Conservation (phyloP, 2,329 filamentous ascomycete species). For the Aspergillus hiratsukae region DNA sequence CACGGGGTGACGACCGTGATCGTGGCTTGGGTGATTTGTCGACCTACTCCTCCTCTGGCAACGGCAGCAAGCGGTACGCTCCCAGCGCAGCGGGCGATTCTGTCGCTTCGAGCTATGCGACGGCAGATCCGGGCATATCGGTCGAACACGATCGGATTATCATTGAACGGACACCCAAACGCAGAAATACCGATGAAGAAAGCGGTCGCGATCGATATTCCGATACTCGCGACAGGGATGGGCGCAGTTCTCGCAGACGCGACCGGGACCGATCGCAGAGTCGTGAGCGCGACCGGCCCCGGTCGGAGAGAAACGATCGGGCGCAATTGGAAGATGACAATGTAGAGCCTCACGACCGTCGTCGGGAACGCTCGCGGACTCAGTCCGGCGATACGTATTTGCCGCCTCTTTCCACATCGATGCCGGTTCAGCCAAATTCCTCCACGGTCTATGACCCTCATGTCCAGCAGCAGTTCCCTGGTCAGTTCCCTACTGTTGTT, state of each 20-base stretch:
- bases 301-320: constrained; percentile 19
- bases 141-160: constrained; percentile 25
- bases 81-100: constrained; percentile 27
- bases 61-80: constrained; percentile 23
- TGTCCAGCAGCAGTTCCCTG: constrained; percentile 55
- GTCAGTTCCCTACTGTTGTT: constrained; percentile 48
- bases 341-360: constrained; percentile 10
- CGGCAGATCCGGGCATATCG: constrained; percentile 31
- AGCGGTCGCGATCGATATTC: constrained; percentile 18
- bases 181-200: constrained; percentile 22
- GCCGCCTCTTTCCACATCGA: constrained; percentile 16
- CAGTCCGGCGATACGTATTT: constrained; percentile 26
- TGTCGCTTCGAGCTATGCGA: constrained; percentile 36
- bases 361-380: constrained; percentile 25
- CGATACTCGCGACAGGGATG: constrained; percentile 14
- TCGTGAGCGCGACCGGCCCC: constrained; percentile 22
- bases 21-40: constrained; percentile 35
- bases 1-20: constrained; percentile 46
- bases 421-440: constrained; percentile 19
- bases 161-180: constrained; percentile 26
- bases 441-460: constrained; percentile 42
- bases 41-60: constrained; percentile 21
- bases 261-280: constrained; percentile 26
- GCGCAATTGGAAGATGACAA: constrained; percentile 13
- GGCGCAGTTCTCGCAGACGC: constrained; percentile 15